Base-by-base conservation (phyloP, 345 rosid species). In the Murraya paniculata region DNA sequence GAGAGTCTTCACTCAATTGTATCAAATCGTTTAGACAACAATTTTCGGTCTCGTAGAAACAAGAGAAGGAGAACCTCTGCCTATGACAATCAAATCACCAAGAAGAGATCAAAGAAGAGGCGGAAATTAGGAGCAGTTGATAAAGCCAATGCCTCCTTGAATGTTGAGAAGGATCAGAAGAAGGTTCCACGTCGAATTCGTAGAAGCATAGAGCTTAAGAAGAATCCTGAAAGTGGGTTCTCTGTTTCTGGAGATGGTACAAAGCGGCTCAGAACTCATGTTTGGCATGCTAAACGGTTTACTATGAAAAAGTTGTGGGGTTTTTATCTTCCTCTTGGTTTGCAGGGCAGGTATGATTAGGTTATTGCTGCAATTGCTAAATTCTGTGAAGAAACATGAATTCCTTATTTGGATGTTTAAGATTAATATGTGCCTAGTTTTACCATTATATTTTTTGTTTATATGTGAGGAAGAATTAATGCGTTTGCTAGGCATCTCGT, bases 251-350 rank as follows among this genome's bases (percentile, higher is more conserved):
- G 94, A 13, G 98, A 95, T 73, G 96, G 94, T 56, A 93, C 98
- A 7, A 95, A 87, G 93, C 88, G 98, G 79, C 82, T 92, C 68
- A 91, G 96, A 78, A 95, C 98, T 13, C 99, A 95, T 81, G 89
- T 95, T 62, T 95, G 99, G 99, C 94, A 90, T 77, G 91, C 96
- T 7, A 95, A 95, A 86, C 89, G 98, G 27, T 93, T 95, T 73
- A 86, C 87, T 11, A 93, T 95, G 97, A 71, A 85, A 61, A 95
- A 93, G 88, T 86, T 85, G 59, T 93, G 98, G 94, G 93, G 99
- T 0, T 93, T 89, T 77, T 78, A 95, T 66, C 91, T 95, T 84
- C 99, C 99, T 80, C 84, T 91, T 21, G 97, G 98, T 59, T 89
- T 92, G 83, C 93, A 89, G 31, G 99, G 99, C 81, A 90, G 94